Evolutionary conservation across 2,329 filamentous ascomycete species (phyloP), one percentile per base, ranked within the genome.

Genomic region (Fusarium redolens): DNA sequence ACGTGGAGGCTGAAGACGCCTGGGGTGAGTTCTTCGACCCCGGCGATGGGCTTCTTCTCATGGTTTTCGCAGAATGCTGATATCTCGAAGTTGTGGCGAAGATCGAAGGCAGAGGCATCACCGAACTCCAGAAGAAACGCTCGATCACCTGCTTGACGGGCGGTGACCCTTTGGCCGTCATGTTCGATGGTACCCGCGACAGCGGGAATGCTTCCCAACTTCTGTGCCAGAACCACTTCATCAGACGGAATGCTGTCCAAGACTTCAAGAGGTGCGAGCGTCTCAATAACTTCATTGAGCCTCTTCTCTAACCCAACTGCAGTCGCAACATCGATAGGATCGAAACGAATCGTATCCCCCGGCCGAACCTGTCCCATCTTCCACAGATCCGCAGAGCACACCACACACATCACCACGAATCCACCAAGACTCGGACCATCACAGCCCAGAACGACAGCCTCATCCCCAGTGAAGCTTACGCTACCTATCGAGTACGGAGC

Each of bases 351-450:
- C 18, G 71, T 77, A 63, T 85, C 83, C 2, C 83, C 83, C 4
- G 82, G 81, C 12, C 78, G 78, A 18, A 82, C 75, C 64, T 84
- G 83, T 14, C 83, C 84, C 30, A 85, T 67, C 71, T 84, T 84
- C 82, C 82, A 85, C 73, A 84, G 74, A 37, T 85, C 82, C 1
- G 80, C 80, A 17, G 79, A 78, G 9, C 79, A 79, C 8, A 85
- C 78, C 0, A 81, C 80, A 25, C 79, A 82, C 31, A 82, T 81
- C 2, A 82, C 81, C 5, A 85, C 77, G 28, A 85, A 84, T 0
- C 83, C 83, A 20, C 83, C 83, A 0, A 85, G 79, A 38, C 82
- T 83, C 1, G 84, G 84, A 0, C 82, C 82, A 66, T 85, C 83
- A 11, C 77, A 78, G 0, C 80, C 75, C 10, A 85, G 72, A 5